These are phyloP conservation scores for Cladophialophora chaetospira DNA, from an alignment of 2,329 filamentous ascomycete genomes.

Conservation along the genomic window DNA sequence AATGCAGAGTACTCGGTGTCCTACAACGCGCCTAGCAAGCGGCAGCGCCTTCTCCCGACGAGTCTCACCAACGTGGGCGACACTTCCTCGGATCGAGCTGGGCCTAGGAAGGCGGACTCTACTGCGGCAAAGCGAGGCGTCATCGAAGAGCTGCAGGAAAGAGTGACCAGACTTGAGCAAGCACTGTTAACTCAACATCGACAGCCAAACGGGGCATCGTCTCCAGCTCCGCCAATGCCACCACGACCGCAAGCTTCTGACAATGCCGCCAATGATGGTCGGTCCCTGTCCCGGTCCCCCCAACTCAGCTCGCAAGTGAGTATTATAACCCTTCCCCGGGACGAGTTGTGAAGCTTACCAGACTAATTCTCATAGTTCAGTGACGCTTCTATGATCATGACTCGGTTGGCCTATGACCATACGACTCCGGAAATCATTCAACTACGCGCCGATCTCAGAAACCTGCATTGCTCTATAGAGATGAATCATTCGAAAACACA, in stretches of 20 bases:
- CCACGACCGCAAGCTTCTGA: background rate
- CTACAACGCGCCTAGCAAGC: slow-evolving; percentile 9
- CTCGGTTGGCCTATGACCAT: slow-evolving; percentile 7
- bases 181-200: slow-evolving; percentile 17
- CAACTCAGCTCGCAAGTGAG: slow-evolving; percentile 13
- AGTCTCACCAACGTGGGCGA: background rate
- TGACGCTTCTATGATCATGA: slow-evolving; percentile 23
- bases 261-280: background rate
- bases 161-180: slow-evolving; percentile 24
- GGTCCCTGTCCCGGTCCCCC: background rate
- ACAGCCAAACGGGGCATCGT: background rate
- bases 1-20: slow-evolving; percentile 5
- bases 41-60: slow-evolving; percentile 10
- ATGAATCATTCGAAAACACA: slow-evolving; percentile 10
- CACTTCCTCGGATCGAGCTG: background rate
- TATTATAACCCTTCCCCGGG: background rate
- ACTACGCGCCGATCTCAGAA: slow-evolving; percentile 16
- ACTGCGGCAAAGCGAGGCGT: slow-evolving; percentile 2
- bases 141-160: slow-evolving; percentile 27
- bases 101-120: background rate
- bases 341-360: background rate
- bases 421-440: slow-evolving; percentile 6
- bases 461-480: slow-evolving; percentile 21
- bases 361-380: slow-evolving; percentile 17
- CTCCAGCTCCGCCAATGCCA: background rate